Percentiles rank a stretch among this genome's conserved stretches.
Evolutionary conservation across 805 yeast genomes (phyloP).

Genomic region (Pichia occidentalis): DNA sequence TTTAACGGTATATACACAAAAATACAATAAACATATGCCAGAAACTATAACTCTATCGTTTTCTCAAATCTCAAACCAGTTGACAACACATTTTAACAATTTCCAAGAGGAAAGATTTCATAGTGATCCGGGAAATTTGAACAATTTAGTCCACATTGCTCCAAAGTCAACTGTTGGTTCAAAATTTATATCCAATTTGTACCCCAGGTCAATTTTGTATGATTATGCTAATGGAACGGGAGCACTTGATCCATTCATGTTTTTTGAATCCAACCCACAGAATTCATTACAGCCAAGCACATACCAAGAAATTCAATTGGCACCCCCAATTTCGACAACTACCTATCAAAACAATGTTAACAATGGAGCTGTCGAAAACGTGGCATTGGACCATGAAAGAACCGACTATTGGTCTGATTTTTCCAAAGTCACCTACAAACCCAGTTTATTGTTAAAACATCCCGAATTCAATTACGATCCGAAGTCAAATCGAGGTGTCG

Average conservation of each 20-base stretch:
- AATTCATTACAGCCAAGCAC: conserved; percentile 8
- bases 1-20: not conserved
- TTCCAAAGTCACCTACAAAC: conserved; percentile 58
- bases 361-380: conserved; percentile 30
- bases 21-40: conserved; percentile 39
- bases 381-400: conserved; percentile 33
- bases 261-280: conserved; percentile 25
- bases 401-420: conserved; percentile 79
- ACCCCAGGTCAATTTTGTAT: conserved; percentile 82
- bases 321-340: conserved; percentile 37
- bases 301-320: conserved; percentile 24
- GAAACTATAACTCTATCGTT: conserved; percentile 69
- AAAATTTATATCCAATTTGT: conserved; percentile 46
- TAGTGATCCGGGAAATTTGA: not conserved
- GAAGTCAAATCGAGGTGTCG: conserved; percentile 17
- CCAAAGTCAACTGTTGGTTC: conserved; percentile 19
- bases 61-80: conserved; percentile 68
- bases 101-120: conserved; percentile 64
- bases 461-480: conserved; percentile 55
- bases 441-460: conserved; percentile 49
- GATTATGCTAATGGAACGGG: conserved; percentile 78
- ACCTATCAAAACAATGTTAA: conserved; percentile 64
- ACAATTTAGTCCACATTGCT: conserved; percentile 3
- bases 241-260: conserved; percentile 50
- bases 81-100: conserved; percentile 77